phyloP scores from a whole-genome alignment of 1,139 yeast species.

The Nakaseomyces nivariensis region DNA sequence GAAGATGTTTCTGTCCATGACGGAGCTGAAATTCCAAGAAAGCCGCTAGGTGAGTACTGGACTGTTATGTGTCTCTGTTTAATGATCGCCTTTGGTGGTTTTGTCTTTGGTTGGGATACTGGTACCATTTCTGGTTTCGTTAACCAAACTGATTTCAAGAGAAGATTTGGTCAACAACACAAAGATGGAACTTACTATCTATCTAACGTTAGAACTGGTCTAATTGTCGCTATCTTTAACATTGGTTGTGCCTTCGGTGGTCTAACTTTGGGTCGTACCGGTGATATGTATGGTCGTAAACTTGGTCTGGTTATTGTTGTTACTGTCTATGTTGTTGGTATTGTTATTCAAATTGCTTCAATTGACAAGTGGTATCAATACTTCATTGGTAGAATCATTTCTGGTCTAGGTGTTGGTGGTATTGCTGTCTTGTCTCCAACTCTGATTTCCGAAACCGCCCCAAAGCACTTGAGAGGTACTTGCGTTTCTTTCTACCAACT shows the following conservation, averaged over 20 bases:
- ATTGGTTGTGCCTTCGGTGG: constrained; percentile 63
- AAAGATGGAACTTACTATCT: constrained; percentile 31
- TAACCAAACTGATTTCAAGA: constrained; percentile 42
- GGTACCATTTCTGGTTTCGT: constrained; percentile 69
- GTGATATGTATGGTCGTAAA: constrained; percentile 52
- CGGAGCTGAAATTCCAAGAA: constrained; percentile 32
- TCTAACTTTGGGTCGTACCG: constrained; percentile 41
- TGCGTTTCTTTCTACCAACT: constrained; percentile 51
- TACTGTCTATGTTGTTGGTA: constrained; percentile 49
- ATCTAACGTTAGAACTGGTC: constrained; percentile 45
- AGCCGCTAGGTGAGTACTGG: constrained; percentile 37
- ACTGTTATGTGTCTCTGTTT: constrained; percentile 24
- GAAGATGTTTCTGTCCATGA: constrained; percentile 1
- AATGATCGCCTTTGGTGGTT: constrained; percentile 54
- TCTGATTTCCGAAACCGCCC: constrained; percentile 54
- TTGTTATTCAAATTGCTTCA: constrained; percentile 20
- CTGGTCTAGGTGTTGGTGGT: constrained; percentile 56
- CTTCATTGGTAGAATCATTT: constrained; percentile 5
- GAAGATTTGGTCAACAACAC: constrained; percentile 44
- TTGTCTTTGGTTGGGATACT: constrained; percentile 63
- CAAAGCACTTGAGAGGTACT: constrained; percentile 57
- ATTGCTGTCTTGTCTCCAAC: constrained; percentile 50
- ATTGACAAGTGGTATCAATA: constrained; percentile 6
- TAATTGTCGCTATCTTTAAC: constrained; percentile 54
- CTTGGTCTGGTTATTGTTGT: constrained; percentile 45